Percentiles rank a stretch among this genome's conserved stretches.
These are phyloP conservation scores for Diaporthe helianthi DNA, from an alignment of 2,329 filamentous ascomycete genomes.

Conservation along the genomic window DNA sequence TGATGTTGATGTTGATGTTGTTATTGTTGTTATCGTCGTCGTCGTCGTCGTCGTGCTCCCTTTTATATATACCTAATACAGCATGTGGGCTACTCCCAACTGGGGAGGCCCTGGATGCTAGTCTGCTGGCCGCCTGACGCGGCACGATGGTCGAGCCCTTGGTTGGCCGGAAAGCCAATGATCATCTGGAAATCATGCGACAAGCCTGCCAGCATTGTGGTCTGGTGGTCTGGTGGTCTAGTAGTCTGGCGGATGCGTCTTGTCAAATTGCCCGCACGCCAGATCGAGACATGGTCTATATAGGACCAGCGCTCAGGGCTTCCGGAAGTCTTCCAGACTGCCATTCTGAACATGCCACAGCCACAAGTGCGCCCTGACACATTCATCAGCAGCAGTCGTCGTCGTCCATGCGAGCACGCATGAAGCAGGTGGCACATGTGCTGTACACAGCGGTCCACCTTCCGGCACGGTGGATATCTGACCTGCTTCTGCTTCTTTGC, in stretches of 20 bases:
- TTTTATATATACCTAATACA: neutral
- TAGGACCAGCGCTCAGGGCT: conserved; percentile 3
- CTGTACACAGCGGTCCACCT: neutral
- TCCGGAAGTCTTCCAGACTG: conserved; percentile 17
- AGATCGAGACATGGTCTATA: conserved; percentile 11
- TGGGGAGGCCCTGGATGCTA: neutral
- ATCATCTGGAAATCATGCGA: conserved; percentile 31
- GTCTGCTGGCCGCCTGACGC: neutral
- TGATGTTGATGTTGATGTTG: no score
- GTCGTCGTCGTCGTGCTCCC: no score
- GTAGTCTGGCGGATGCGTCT: neutral
- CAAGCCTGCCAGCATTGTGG: conserved; percentile 10
- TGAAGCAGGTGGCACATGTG: neutral
- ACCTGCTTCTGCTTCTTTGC: neutral
- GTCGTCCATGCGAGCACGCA: conserved; percentile 7
- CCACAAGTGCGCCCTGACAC: conserved; percentile 3
- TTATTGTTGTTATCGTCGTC: neutral
- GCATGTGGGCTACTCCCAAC: neutral
- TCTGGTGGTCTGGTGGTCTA: neutral
- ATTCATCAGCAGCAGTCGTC: conserved; percentile 8
- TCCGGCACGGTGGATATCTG: neutral
- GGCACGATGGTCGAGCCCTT: conserved; percentile 19
- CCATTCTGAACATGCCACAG: neutral
- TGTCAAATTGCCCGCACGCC: conserved; percentile 16
- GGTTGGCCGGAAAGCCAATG: conserved; percentile 15